Percentiles rank a stretch among this genome's conserved stretches.
Evolutionary conservation across 2,329 filamentous ascomycete species (phyloP).

Genomic region (Metarhizium sp.): DNA sequence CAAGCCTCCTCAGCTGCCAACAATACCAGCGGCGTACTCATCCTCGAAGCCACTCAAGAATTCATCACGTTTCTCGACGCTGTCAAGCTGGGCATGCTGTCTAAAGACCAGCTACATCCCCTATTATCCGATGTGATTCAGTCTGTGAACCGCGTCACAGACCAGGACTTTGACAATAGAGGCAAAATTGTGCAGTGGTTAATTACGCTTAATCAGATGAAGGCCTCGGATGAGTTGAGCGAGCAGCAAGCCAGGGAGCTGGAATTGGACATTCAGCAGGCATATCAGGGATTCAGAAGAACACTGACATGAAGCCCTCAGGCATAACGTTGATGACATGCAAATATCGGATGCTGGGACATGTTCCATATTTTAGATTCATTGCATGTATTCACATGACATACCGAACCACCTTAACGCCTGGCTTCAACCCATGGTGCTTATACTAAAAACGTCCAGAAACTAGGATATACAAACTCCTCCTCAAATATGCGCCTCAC

Average conservation of each 20-base stretch:
- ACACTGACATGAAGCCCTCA: constrained; percentile 46
- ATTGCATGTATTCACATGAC: neutral
- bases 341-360: neutral
- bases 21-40: constrained; percentile 54
- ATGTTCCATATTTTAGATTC: neutral
- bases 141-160: constrained; percentile 93
- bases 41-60: constrained; percentile 88
- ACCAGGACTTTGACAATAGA: constrained; percentile 87
- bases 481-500: constrained; percentile 96
- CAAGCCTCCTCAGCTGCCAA: constrained; percentile 32
- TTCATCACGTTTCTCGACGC: constrained; percentile 98
- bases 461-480: constrained; percentile 96
- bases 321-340: neutral
- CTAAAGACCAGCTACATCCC: constrained; percentile 94
- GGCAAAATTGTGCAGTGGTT: constrained; percentile 98
- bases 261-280: constrained; percentile 86
- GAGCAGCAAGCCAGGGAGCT: constrained; percentile 83
- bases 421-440: neutral
- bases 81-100: constrained; percentile 80
- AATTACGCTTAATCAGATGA: constrained; percentile 96
- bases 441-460: constrained; percentile 91
- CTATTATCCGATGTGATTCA: constrained; percentile 93
- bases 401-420: neutral
- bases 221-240: constrained; percentile 80
- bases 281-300: constrained; percentile 87